phyloP scores from a whole-genome alignment of 345 rosid species.

The Mallotus nudiflorus region DNA sequence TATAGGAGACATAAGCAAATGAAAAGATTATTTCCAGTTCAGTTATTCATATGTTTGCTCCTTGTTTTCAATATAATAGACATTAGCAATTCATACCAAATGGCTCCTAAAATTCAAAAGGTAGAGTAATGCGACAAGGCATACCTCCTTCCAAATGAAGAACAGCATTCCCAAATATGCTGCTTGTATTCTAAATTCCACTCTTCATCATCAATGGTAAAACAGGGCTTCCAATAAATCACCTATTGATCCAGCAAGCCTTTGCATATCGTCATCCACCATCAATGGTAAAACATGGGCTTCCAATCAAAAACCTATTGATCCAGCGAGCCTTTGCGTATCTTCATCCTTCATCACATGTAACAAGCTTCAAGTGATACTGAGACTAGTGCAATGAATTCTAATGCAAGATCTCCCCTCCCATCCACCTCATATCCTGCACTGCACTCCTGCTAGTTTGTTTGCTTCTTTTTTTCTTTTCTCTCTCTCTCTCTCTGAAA shows the following conservation, averaged over 20 bases:
- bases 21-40: neutral
- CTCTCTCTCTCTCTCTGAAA: too few relatives aligned
- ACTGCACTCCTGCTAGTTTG: constrained; percentile 51
- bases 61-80: neutral
- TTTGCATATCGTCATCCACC: constrained; percentile 35
- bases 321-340: constrained; percentile 25
- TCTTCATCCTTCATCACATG: constrained; percentile 27
- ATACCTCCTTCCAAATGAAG: constrained; percentile 29
- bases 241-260: constrained; percentile 16
- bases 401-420: constrained; percentile 19
- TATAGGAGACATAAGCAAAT: neutral
- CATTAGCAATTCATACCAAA: too few relatives aligned
- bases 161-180: constrained; percentile 18
- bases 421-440: constrained; percentile 46
- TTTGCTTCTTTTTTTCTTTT: too few relatives aligned
- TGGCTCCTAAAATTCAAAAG: neutral
- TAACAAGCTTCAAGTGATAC: constrained; percentile 31
- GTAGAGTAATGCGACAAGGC: neutral
- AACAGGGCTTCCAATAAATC: too few relatives aligned
- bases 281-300: too few relatives aligned
- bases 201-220: too few relatives aligned
- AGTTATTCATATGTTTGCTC: neutral
- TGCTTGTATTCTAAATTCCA: too few relatives aligned
- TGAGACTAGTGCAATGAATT: constrained; percentile 30
- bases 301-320: too few relatives aligned